These are phyloP conservation scores for Cytospora schulzeri DNA, from an alignment of 2,329 filamentous ascomycete genomes.

Conservation along the genomic window DNA sequence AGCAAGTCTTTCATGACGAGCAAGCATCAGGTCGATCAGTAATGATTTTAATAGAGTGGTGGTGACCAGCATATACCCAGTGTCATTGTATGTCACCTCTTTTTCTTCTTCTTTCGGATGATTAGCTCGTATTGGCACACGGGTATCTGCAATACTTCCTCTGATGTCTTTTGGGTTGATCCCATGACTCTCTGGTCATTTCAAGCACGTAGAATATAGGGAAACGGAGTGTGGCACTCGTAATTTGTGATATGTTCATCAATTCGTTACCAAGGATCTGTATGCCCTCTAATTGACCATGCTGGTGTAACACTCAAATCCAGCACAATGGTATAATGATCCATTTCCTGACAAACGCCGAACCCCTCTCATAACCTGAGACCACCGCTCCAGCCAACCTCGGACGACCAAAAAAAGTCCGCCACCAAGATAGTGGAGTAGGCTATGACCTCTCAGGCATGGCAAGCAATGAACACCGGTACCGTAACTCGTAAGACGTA, in stretches of 20 bases:
- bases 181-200: too few species aligned
- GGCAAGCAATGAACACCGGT: constrained; percentile 1
- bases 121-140: neutral
- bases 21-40: too few species aligned
- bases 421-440: constrained; percentile 2
- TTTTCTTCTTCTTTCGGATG: too few species aligned
- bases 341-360: constrained; percentile 24
- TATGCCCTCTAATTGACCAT: constrained; percentile 2
- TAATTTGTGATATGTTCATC: constrained; percentile 20
- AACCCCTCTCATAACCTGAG: constrained; percentile 23
- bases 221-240: neutral
- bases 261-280: constrained; percentile 26
- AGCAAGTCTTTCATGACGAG: too few species aligned
- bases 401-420: neutral
- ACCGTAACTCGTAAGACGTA: neutral
- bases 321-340: constrained; percentile 21
- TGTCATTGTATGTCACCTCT: too few species aligned
- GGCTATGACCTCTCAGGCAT: constrained; percentile 2
- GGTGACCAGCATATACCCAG: too few species aligned
- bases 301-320: neutral
- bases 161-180: too few species aligned
- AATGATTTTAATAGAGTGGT: too few species aligned
- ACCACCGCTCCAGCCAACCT: constrained; percentile 7
- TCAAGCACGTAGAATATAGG: neutral
- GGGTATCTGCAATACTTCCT: neutral